phyloP scores from a whole-genome alignment of 2,329 filamentous ascomycete species.

The Monosporascus sp. region DNA sequence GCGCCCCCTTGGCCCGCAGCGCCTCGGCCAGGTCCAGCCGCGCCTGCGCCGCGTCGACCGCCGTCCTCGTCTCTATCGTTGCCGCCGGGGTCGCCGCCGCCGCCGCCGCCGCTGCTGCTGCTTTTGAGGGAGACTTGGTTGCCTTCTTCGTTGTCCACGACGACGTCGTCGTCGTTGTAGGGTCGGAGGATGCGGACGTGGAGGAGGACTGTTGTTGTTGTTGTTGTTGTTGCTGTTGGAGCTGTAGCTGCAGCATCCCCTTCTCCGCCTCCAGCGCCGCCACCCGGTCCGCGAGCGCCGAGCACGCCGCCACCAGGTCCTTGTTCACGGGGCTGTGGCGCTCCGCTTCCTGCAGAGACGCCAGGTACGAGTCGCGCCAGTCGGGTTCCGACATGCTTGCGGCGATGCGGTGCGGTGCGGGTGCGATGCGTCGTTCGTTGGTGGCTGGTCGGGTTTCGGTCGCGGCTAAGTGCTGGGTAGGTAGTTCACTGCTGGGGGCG shows the following conservation, averaged over 20 bases:
- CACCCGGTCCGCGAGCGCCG: constrained; percentile 50
- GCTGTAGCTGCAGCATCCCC: constrained; percentile 26
- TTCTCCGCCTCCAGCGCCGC: constrained; percentile 58
- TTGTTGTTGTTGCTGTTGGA: constrained; percentile 4
- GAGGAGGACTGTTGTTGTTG: constrained; percentile 3
- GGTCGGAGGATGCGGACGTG: constrained; percentile 19
- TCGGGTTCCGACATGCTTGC: constrained; percentile 43
- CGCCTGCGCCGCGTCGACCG: constrained; percentile 40
- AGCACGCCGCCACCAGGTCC: constrained; percentile 68
- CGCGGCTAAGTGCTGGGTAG: no score
- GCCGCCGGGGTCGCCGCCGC: constrained; percentile 19
- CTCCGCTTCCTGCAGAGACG: constrained; percentile 67
- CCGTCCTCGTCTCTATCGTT: constrained; percentile 2
- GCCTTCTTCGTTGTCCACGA: constrained; percentile 19
- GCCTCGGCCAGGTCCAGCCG: constrained; percentile 70
- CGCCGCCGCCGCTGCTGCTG: constrained; percentile 20
- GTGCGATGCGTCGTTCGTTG: no score
- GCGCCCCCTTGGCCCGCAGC: constrained; percentile 64
- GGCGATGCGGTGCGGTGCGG: no score
- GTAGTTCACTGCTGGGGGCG: no score
- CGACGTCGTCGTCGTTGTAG: constrained; percentile 18
- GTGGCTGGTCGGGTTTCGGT: no score
- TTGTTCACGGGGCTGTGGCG: constrained; percentile 57
- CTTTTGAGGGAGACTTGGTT: constrained; percentile 11
- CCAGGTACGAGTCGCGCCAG: constrained; percentile 79